A percentile compares a stretch with the other conserved stretches of the same genome.
These are phyloP conservation scores for Asterionellopsis glacialis DNA, from an alignment of 108 stramenopile species.

Conservation along the genomic window DNA sequence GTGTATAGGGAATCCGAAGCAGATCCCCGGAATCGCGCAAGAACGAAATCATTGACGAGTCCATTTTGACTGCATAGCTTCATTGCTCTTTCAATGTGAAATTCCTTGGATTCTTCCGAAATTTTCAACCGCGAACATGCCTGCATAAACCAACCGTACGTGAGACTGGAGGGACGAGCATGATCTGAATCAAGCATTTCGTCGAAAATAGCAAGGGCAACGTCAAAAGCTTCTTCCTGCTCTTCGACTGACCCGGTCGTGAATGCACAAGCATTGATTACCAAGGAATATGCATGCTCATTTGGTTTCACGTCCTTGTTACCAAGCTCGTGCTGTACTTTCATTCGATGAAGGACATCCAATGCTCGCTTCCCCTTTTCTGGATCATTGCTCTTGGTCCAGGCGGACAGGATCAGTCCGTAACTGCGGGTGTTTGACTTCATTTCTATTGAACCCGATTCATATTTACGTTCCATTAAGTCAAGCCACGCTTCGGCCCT, in stretches of 20 bases:
- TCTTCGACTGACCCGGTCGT: conserved; percentile 44
- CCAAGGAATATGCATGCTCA: conserved; percentile 35
- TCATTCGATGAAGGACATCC: conserved; percentile 37
- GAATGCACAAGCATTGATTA: conserved; percentile 56
- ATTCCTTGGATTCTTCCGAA: conserved; percentile 25
- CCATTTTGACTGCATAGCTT: conserved; percentile 44
- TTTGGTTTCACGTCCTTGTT: conserved; percentile 32
- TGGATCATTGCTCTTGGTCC: conserved; percentile 38
- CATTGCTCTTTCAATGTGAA: conserved; percentile 37
- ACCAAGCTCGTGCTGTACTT: conserved; percentile 20
- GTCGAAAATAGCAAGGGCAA: conserved; percentile 43
- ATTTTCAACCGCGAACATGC: conserved; percentile 56
- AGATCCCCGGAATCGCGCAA: conserved; percentile 41
- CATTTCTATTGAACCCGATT: conserved; percentile 27
- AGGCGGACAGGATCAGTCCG: conserved; percentile 39
- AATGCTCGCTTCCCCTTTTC: conserved; percentile 45
- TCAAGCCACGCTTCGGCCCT: conserved; percentile 43
- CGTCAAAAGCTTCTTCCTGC: conserved; percentile 49
- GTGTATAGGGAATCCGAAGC: conserved; percentile 19
- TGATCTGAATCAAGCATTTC: conserved; percentile 28
- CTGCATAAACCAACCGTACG: conserved; percentile 70
- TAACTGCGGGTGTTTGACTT: conserved; percentile 43
- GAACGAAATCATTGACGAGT: conserved; percentile 62
- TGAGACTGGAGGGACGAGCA: conserved; percentile 31
- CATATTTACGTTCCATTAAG: conserved; percentile 34